These are phyloP conservation scores for Acanthamoeba culbertsoni DNA, from an alignment of 208 protist species.

Conservation along the genomic window DNA sequence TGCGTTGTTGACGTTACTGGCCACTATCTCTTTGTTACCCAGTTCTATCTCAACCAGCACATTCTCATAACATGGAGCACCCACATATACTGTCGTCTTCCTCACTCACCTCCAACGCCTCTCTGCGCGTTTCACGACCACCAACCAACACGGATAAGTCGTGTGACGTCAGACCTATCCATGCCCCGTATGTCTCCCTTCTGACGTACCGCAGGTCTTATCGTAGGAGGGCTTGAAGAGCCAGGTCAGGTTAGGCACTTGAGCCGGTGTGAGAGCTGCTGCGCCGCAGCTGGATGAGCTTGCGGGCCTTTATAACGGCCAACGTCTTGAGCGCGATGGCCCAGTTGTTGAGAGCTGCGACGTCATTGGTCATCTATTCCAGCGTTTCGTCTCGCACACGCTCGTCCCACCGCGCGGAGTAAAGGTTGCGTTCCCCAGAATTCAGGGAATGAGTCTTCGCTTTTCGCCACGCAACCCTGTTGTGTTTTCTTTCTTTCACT, in stretches of 20 bases:
- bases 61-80: neutral
- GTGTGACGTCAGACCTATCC: too few relatives aligned
- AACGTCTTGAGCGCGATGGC: slow-evolving; percentile 24
- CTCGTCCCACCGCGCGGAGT: slow-evolving; percentile 20
- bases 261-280: neutral
- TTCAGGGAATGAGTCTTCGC: too few relatives aligned
- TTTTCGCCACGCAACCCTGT: too few relatives aligned
- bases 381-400: slow-evolving; percentile 15
- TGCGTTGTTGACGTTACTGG: neutral
- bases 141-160: too few relatives aligned
- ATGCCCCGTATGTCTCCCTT: too few relatives aligned
- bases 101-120: slow-evolving; percentile 28
- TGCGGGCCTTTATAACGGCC: neutral
- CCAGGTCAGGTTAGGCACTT: slow-evolving; percentile 21
- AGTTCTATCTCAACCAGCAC: neutral
- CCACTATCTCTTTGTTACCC: neutral
- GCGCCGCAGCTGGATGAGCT: neutral
- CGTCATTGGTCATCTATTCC: slow-evolving; percentile 8
- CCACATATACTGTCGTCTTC: slow-evolving; percentile 26
- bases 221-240: slow-evolving; percentile 43
- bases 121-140: too few relatives aligned
- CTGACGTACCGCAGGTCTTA: neutral
- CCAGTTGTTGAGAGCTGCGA: slow-evolving; percentile 24
- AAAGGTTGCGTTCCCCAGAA: too few relatives aligned
- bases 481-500: too few relatives aligned